Evolutionary conservation across 2,329 filamentous ascomycete species (phyloP), one percentile per base, ranked within the genome.

Genomic region (Diaporthe ampelina): DNA sequence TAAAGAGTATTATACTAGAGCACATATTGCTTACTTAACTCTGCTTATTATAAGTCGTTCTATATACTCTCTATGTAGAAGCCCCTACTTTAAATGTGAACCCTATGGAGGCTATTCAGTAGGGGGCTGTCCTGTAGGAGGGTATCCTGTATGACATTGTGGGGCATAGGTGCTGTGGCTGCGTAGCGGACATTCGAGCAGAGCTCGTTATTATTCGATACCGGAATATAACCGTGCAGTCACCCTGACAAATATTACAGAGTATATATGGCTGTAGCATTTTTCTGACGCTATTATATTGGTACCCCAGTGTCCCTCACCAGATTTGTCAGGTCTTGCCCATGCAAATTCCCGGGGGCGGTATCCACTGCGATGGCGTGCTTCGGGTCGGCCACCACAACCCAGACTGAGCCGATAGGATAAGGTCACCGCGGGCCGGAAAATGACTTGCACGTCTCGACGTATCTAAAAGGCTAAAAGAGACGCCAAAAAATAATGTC

Each of bases 351-450:
- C 45, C n/a, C 7, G 17, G 24, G 29, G 29, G 15, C 32, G 32
- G 59, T 65, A 52, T 40, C 63, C 63, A 67, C 63, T 19, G 13
- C 63, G 29, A 67, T 67, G 29, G 63, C 61, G 45, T 67, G 61
- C 61, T 67, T 67, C 45, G 61, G 61, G 29, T 32, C 61, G 43
- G 45, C 61, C 29, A 17, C 29, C 15, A 35, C 7, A 29, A n/a
- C 45, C 21, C 21, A 52, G 29, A 15, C 8, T 50, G 35, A 21
- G 13, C 61, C 61, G 43, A 50, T 10, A 3, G 3, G 4, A 65
- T 11, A 32, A 52, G 45, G 48, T 8, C 1, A 26, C n/a, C 32
- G 8, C 45, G 15, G 37, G 19, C 8, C 63, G 29, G 29, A 3
- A 52, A 3, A 52, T 10, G 21, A 8, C 21, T 13, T 45, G 17